Evolutionary conservation across 805 yeast genomes (phyloP), one percentile per base, ranked within the genome.

Genomic region (Hanseniaspora occidentalis): DNA sequence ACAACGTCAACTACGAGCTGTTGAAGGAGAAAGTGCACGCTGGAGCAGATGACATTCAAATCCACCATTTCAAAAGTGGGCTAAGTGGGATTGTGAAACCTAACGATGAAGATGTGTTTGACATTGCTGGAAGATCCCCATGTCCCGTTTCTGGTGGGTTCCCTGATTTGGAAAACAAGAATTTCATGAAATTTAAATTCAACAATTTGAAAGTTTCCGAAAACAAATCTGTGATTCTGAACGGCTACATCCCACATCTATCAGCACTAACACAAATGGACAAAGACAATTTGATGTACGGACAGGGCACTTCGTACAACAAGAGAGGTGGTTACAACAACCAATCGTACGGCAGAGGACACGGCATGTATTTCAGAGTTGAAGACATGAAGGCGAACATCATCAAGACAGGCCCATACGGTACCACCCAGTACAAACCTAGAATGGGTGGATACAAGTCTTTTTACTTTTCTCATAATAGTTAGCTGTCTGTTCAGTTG

Each of bases 181-280:
- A 56, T 19, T 59, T 68, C 35, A 49, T 73, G 27, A 63, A 65
- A 22, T 61, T 75, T 2, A 65, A 65, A 37, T 89, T 79, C 52
- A 54, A 65, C 35, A 70, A 79, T 71, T 89, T 95, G 3, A 41
- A 47, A 10, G 51, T 51, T 7, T 43, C 54, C 18, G 61, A 67
- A 2, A 66, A 60, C 11, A 92, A 89, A 55, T 80, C 94, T 1
- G 82, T 92, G 81, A 64, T 89, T 18, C 58, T 89, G 47, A 81
- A 78, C 36, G 96, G 96, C 0, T 84, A 66, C 52, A 74, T 76
- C 44, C 71, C 85, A 4, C 79, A 77, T 44, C 61, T 62, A 26
- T 66, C 68, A 16, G 77, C 78, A 6, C 63, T 89, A 36, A 75
- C 75, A 4, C 73, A 71, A 31, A 79, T 78, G 37, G 96, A 88